Percentiles rank a stretch among this genome's conserved stretches.
Conservation (phyloP, 345 rosid genomes). For the Salix purpurea region DNA sequence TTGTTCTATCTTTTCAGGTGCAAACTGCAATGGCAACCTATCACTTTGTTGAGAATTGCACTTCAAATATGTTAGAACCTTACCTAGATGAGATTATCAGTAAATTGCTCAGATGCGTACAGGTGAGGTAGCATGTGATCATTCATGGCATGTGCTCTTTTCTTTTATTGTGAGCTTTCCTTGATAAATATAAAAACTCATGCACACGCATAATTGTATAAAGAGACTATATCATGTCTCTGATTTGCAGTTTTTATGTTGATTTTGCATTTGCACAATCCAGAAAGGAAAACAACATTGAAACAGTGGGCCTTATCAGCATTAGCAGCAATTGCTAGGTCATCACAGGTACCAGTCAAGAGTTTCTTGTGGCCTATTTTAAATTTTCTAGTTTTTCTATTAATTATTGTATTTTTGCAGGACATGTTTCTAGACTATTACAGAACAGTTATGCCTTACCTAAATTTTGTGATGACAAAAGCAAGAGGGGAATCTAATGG, state of each 20-base stretch:
- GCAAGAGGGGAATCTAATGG: too few species aligned
- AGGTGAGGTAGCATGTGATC: neutral
- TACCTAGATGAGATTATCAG: slow-evolving; percentile 6
- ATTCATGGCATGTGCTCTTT: neutral
- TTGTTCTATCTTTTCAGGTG: neutral
- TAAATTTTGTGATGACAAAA: too few species aligned
- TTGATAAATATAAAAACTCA: neutral
- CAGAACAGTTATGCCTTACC: too few species aligned
- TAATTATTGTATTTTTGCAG: too few species aligned
- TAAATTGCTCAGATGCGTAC: neutral
- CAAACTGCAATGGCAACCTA: neutral
- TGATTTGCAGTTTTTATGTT: neutral
- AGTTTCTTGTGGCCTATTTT: neutral
- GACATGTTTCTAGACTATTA: too few species aligned
- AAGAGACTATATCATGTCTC: too few species aligned
- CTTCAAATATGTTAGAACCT: slow-evolving; percentile 3
- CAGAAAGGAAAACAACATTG: slow-evolving; percentile 3
- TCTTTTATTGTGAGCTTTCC: neutral
- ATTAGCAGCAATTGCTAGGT: neutral
- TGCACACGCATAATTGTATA: neutral
- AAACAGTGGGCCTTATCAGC: neutral
- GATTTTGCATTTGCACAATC: neutral
- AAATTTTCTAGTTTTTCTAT: too few species aligned
- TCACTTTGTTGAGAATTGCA: slow-evolving; percentile 1
- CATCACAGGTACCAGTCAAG: slow-evolving; percentile 5